A percentile compares a stretch with the other conserved stretches of the same genome.
Conservation (phyloP, 192 early-diverging fungal genomes). For the Jimgerdemannia flammicorona region DNA sequence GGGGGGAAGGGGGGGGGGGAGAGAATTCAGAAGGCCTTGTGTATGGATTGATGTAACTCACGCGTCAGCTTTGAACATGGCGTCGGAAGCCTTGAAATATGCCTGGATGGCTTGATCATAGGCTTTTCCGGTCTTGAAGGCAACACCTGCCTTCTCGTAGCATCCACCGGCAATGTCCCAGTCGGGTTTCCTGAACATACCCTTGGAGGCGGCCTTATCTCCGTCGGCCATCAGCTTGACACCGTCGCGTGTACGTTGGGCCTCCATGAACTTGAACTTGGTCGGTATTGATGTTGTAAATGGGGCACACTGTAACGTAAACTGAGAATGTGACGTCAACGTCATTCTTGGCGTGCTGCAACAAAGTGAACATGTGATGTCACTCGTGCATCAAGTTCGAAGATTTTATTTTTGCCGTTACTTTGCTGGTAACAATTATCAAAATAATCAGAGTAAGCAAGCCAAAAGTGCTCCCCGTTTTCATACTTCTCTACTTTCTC, state of each 20-base stretch:
- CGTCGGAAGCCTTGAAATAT: conserved; percentile 61
- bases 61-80: conserved; percentile 53
- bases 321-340: too few species aligned
- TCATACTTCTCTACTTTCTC: too few species aligned
- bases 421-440: too few species aligned
- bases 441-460: too few species aligned
- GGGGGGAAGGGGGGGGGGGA: neutral
- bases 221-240: conserved; percentile 44
- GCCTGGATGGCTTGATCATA: conserved; percentile 71
- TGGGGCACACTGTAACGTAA: neutral
- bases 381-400: too few species aligned
- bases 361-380: too few species aligned
- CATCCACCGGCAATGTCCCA: conserved; percentile 69
- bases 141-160: conserved; percentile 73
- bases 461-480: too few species aligned
- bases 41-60: conserved; percentile 21
- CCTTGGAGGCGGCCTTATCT: conserved; percentile 56
- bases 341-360: too few species aligned
- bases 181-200: conserved; percentile 66
- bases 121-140: conserved; percentile 67
- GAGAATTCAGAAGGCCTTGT: neutral
- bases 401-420: too few species aligned
- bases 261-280: neutral
- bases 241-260: neutral
- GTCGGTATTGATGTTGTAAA: conserved; percentile 6